Conservation (phyloP, 768 basidiomycete species). For the Boletus huronensis region DNA sequence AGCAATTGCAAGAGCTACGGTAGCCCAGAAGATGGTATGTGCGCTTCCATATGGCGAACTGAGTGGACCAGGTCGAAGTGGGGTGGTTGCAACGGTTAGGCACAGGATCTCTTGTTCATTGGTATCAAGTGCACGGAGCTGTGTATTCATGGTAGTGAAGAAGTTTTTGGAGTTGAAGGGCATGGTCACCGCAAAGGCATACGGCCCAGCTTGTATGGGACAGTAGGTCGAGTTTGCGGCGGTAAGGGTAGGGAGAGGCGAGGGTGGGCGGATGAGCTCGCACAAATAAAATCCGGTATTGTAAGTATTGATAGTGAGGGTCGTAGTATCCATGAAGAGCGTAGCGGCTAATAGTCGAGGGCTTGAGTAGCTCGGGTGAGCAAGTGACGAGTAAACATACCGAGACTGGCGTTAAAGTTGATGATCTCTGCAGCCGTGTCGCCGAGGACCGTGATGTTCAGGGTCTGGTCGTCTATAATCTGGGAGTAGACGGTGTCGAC, state of each 20-base stretch:
- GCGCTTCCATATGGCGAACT: constrained; percentile 64
- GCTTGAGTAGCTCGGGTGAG: constrained; percentile 2
- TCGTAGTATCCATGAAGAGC: constrained; percentile 76
- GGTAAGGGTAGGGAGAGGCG: constrained; percentile 52
- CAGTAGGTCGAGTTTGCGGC: constrained; percentile 52
- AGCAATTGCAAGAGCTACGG: constrained; percentile 66
- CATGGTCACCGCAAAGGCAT: constrained; percentile 77
- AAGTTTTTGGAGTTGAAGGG: constrained; percentile 62
- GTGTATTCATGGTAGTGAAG: constrained; percentile 81
- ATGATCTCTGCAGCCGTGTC: constrained; percentile 53
- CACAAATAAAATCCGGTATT: constrained; percentile 76
- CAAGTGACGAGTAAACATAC: constrained; percentile 38
- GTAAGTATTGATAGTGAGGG: constrained; percentile 75
- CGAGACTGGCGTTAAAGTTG: constrained; percentile 61
- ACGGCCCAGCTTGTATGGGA: constrained; percentile 72
- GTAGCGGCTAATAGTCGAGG: constrained; percentile 53
- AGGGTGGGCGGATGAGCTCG: constrained; percentile 70
- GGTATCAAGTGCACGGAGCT: constrained; percentile 86
- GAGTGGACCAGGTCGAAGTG: constrained; percentile 57
- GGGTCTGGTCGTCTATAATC: constrained; percentile 44
- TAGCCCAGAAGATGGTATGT: constrained; percentile 65
- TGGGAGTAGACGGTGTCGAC: constrained; percentile 74
- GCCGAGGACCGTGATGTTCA: constrained; percentile 77
- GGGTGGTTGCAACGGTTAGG: constrained; percentile 72
- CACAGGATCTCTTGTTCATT: constrained; percentile 80